Conservation (phyloP, 75 land plant species). For the Azolla pinnata region DNA sequence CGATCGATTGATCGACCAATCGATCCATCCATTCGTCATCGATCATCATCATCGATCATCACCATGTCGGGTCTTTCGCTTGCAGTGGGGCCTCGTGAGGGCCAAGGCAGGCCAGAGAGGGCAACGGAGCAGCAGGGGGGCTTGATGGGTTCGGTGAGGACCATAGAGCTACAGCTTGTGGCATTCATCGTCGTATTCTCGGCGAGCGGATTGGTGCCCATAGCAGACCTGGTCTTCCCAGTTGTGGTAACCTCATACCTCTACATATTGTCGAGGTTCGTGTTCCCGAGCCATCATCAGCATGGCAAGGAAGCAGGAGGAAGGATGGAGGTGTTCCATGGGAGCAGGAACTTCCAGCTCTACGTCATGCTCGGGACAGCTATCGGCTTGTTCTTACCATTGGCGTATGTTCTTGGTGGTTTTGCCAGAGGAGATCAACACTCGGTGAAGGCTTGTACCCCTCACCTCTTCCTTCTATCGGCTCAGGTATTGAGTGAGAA, state of each 20-base stretch:
- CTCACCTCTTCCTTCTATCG: constrained; percentile 55
- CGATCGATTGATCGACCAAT: too few relatives aligned
- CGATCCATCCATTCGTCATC: too few relatives aligned
- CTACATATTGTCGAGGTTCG: constrained; percentile 43
- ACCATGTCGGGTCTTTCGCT: constrained; percentile 53
- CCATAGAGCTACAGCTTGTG: constrained; percentile 84
- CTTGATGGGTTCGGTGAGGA: constrained; percentile 76
- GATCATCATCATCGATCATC: background rate
- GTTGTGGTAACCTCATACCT: constrained; percentile 49
- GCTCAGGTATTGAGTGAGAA: constrained; percentile 86
- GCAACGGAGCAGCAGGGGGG: constrained; percentile 12
- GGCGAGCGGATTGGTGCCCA: constrained; percentile 74
- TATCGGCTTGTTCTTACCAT: constrained; percentile 71
- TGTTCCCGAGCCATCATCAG: constrained; percentile 48
- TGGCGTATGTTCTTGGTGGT: constrained; percentile 81
- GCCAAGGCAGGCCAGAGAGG: constrained; percentile 8
- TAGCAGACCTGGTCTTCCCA: constrained; percentile 69
- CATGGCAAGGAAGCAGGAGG: background rate
- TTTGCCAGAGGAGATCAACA: constrained; percentile 84
- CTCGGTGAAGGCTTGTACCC: constrained; percentile 68
- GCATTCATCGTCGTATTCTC: constrained; percentile 95
- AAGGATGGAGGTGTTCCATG: constrained; percentile 45
- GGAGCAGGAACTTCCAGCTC: constrained; percentile 41
- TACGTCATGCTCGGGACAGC: constrained; percentile 67
- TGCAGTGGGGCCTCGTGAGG: constrained; percentile 39